These are phyloP conservation scores for Anthostomella pinea DNA, from an alignment of 2,329 filamentous ascomycete genomes.

Conservation along the genomic window DNA sequence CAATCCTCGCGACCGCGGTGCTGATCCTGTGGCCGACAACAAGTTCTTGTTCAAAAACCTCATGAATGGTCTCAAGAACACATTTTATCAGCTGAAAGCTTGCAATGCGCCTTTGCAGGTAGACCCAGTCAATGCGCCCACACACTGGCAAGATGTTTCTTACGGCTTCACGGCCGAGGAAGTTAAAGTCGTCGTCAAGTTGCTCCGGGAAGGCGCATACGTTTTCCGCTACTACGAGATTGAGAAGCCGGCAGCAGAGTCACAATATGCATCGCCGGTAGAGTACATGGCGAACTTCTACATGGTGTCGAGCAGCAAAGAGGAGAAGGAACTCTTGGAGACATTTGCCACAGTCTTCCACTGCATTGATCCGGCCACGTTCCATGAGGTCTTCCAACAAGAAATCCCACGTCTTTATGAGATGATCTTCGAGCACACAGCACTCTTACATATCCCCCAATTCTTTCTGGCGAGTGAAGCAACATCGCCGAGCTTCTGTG, in stretches of 20 bases:
- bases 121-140: constrained; percentile 73
- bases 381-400: constrained; percentile 96
- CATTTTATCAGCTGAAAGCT: constrained; percentile 89
- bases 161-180: constrained; percentile 97
- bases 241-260: constrained; percentile 71
- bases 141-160: constrained; percentile 93
- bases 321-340: constrained; percentile 96
- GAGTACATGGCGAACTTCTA: constrained; percentile 95
- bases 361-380: constrained; percentile 95
- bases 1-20: constrained; percentile 82
- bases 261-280: constrained; percentile 74
- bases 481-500: constrained; percentile 94
- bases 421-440: constrained; percentile 96
- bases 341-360: constrained; percentile 98
- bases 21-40: constrained; percentile 91
- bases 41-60: constrained; percentile 97
- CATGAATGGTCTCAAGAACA: constrained; percentile 92
- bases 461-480: constrained; percentile 99
- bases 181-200: constrained; percentile 91
- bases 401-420: constrained; percentile 96
- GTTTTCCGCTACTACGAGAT: constrained; percentile 97
- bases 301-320: constrained; percentile 88
- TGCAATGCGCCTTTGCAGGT: constrained; percentile 76
- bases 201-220: constrained; percentile 93
- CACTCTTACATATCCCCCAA: constrained; percentile 90